Evolutionary conservation across 768 basidiomycete genomes (phyloP).

Genomic region (Suillus subluteus): DNA sequence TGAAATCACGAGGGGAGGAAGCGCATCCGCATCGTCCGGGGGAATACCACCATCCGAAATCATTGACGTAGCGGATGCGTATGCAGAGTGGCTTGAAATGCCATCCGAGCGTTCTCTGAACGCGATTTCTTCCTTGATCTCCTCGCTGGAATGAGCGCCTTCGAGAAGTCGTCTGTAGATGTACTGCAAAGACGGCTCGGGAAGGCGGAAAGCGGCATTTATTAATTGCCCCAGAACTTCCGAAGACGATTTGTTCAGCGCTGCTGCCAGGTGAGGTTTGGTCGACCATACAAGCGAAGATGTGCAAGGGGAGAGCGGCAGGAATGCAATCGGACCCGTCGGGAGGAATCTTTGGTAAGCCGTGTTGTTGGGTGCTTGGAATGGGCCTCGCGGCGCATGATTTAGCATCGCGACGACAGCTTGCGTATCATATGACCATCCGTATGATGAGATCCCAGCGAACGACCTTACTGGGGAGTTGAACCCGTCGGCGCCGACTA

Average conservation of each 20-base stretch:
- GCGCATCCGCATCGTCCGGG: conserved; percentile 56
- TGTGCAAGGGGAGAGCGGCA: conserved; percentile 77
- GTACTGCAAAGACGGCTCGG: conserved; percentile 71
- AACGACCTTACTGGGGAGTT: conserved; percentile 92
- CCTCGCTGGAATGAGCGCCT: conserved; percentile 48
- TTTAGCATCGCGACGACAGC: conserved; percentile 88
- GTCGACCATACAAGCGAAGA: conserved; percentile 98
- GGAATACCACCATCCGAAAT: conserved; percentile 52
- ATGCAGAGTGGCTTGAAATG: conserved; percentile 65
- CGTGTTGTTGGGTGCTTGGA: conserved; percentile 69
- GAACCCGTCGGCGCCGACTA: conserved; percentile 94
- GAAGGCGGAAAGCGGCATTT: conserved; percentile 89
- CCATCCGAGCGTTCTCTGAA: conserved; percentile 77
- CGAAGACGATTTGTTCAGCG: conserved; percentile 67
- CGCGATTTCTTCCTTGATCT: conserved; percentile 62
- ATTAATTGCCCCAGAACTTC: conserved; percentile 72
- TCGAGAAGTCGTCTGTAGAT: conserved; percentile 66
- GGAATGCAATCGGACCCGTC: conserved; percentile 93
- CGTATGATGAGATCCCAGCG: conserved; percentile 83
- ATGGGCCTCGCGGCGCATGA: conserved; percentile 67
- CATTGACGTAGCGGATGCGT: conserved; percentile 49
- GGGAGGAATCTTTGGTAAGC: conserved; percentile 96
- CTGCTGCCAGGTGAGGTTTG: conserved; percentile 71
- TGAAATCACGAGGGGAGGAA: conserved; percentile 76
- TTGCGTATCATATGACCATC: conserved; percentile 89